These are phyloP conservation scores for Phytopythium boreale DNA, from an alignment of 352 stramenopile species.

Conservation along the genomic window DNA sequence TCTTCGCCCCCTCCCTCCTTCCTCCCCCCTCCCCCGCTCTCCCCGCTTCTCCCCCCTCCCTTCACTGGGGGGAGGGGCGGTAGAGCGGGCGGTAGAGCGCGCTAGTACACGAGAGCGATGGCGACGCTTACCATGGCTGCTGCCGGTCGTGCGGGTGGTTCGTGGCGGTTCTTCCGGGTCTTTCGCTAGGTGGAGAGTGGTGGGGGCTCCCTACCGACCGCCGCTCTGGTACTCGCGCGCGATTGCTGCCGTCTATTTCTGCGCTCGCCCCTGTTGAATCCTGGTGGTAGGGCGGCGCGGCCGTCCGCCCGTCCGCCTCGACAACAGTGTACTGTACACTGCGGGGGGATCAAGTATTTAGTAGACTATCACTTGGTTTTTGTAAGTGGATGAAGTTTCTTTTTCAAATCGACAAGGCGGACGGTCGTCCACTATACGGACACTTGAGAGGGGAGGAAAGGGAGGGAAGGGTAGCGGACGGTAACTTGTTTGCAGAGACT, in stretches of 20 bases:
- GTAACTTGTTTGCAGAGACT: background rate
- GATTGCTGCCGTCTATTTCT: slow-evolving; percentile 8
- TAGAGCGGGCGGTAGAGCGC: background rate
- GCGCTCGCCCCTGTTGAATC: slow-evolving; percentile 18
- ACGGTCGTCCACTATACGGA: too few species aligned
- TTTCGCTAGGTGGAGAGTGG: too few species aligned
- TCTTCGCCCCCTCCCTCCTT: background rate
- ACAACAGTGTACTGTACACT: background rate
- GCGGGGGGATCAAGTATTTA: background rate
- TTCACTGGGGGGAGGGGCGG: background rate
- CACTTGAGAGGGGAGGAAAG: too few species aligned
- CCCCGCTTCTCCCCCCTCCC: too few species aligned
- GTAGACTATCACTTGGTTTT: background rate
- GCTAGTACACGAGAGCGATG: background rate
- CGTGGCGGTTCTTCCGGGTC: too few species aligned
- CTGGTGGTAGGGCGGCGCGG: slow-evolving; percentile 8
- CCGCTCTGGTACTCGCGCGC: background rate
- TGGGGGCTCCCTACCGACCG: background rate
- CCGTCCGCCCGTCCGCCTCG: background rate
- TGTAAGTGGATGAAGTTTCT: background rate
- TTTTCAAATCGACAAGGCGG: background rate
- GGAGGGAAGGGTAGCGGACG: background rate
- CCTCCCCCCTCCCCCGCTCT: background rate
- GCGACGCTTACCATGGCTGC: background rate
- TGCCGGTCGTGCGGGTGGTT: too few species aligned